Percentiles rank a stretch among this genome's conserved stretches.
phyloP scores from a whole-genome alignment of 2,329 filamentous ascomycete species.

The Calonectria hongkongensis region DNA sequence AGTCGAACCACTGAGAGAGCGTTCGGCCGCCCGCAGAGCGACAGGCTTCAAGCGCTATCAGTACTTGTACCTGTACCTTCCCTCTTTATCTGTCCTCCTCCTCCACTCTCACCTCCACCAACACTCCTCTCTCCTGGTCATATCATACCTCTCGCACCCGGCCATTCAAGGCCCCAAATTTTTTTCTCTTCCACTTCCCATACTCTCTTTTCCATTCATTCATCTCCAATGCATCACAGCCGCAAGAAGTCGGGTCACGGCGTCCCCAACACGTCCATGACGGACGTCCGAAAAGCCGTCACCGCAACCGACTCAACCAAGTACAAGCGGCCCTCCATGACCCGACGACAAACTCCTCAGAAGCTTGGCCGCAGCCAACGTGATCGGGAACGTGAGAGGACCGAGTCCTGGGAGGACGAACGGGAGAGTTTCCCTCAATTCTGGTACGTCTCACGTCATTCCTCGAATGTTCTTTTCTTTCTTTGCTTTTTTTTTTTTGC shows the following conservation, averaged over 20 bases:
- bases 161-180: slow-evolving; percentile 43
- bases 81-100: slow-evolving; percentile 44
- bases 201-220: slow-evolving; percentile 31
- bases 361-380: slow-evolving; percentile 72
- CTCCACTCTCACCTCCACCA: slow-evolving; percentile 35
- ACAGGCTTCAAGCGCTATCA: slow-evolving; percentile 36
- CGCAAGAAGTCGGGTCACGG: slow-evolving; percentile 74
- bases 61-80: slow-evolving; percentile 40
- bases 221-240: slow-evolving; percentile 71
- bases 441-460: slow-evolving; percentile 70
- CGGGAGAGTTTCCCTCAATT: slow-evolving; percentile 79
- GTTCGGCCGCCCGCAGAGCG: slow-evolving; percentile 46
- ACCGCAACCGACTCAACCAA: slow-evolving; percentile 67
- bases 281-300: slow-evolving; percentile 72
- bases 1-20: slow-evolving; percentile 53
- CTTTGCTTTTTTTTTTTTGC: slow-evolving; percentile 38
- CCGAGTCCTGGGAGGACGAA: slow-evolving; percentile 74
- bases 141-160: slow-evolving; percentile 51
- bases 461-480: slow-evolving; percentile 26
- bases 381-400: slow-evolving; percentile 70
- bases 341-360: slow-evolving; percentile 66
- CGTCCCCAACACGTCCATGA: slow-evolving; percentile 71
- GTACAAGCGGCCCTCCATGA: slow-evolving; percentile 68
- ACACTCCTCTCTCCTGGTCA: slow-evolving; percentile 42
- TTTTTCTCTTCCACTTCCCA: slow-evolving; percentile 33